Conservation (phyloP, 2,329 filamentous ascomycete genomes). For the Grosmannia penicillata region DNA sequence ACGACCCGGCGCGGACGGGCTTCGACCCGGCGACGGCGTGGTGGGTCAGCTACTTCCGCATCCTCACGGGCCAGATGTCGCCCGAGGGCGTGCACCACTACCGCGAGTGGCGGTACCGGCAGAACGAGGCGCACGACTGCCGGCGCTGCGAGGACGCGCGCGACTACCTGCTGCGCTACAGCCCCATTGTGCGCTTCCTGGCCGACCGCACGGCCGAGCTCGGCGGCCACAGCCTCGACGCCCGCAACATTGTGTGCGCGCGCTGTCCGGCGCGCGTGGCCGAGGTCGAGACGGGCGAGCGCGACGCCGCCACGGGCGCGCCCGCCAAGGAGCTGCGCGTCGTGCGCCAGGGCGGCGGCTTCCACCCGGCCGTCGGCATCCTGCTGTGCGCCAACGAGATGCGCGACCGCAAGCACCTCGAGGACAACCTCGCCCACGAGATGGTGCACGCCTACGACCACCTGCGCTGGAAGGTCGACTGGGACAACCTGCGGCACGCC, state of each 20-base stretch:
- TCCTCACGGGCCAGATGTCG: constrained; percentile 60
- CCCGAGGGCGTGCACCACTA: constrained; percentile 57
- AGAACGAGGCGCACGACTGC: constrained; percentile 67
- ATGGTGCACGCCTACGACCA: constrained; percentile 98
- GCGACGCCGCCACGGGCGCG: constrained; percentile 1
- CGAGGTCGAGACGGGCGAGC: constrained; percentile 15
- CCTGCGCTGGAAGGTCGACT: constrained; percentile 79
- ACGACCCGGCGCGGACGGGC: constrained; percentile 46
- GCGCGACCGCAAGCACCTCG: constrained; percentile 62
- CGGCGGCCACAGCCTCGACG: constrained; percentile 55
- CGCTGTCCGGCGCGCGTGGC: constrained; percentile 52
- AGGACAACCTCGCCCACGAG: constrained; percentile 91
- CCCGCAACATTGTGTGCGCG: constrained; percentile 64
- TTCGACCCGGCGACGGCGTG: constrained; percentile 45
- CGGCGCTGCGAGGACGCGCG: constrained; percentile 66
- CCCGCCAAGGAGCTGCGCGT: constrained; percentile 26
- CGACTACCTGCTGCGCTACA: constrained; percentile 73
- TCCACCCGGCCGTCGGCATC: constrained; percentile 76
- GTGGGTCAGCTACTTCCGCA: constrained; percentile 80
- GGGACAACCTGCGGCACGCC: constrained; percentile 66
- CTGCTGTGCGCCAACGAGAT: constrained; percentile 88
- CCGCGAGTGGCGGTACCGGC: constrained; percentile 59
- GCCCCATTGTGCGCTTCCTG: constrained; percentile 77
- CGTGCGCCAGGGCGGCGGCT: constrained; percentile 61
- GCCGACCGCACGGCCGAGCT: constrained; percentile 66